These are phyloP conservation scores for Trichoderma gracile DNA, from an alignment of 2,329 filamentous ascomycete genomes.

Conservation along the genomic window DNA sequence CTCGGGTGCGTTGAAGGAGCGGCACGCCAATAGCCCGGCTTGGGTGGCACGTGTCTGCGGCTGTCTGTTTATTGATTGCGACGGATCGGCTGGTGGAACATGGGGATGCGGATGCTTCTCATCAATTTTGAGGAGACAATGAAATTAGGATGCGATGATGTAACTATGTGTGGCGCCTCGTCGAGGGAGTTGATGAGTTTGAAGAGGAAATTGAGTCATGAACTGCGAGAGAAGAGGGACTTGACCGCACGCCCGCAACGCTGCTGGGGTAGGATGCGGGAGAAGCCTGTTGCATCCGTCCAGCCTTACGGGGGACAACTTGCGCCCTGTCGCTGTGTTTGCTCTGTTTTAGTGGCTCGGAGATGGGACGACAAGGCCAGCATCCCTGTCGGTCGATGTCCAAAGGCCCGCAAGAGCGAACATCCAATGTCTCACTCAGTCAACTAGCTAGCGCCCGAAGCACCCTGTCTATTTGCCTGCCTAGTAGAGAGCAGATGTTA, in stretches of 20 bases:
- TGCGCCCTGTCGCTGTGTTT: too few relatives aligned
- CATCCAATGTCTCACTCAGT: too few relatives aligned
- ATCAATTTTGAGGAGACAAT: background rate
- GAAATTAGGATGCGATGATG: too few relatives aligned
- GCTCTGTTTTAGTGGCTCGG: too few relatives aligned
- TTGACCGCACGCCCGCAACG: background rate
- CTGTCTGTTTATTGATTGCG: background rate
- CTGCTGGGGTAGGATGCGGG: background rate
- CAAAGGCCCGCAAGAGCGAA: too few relatives aligned
- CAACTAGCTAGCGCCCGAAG: too few relatives aligned
- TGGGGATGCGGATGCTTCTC: background rate
- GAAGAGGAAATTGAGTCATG: background rate
- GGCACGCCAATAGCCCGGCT: constrained; percentile 10
- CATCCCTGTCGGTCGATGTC: too few relatives aligned
- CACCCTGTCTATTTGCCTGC: too few relatives aligned
- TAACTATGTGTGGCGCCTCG: too few relatives aligned
- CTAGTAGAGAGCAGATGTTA: too few relatives aligned
- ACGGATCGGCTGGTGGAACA: constrained; percentile 10
- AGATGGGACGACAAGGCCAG: too few relatives aligned
- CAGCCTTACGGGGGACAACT: background rate
- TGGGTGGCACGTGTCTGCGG: constrained; percentile 15
- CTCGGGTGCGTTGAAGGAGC: background rate
- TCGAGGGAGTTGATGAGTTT: background rate
- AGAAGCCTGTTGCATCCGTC: too few relatives aligned
- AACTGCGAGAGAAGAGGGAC: background rate